Conservation (phyloP, 345 rosid genomes). For the Nasturtium officinale region DNA sequence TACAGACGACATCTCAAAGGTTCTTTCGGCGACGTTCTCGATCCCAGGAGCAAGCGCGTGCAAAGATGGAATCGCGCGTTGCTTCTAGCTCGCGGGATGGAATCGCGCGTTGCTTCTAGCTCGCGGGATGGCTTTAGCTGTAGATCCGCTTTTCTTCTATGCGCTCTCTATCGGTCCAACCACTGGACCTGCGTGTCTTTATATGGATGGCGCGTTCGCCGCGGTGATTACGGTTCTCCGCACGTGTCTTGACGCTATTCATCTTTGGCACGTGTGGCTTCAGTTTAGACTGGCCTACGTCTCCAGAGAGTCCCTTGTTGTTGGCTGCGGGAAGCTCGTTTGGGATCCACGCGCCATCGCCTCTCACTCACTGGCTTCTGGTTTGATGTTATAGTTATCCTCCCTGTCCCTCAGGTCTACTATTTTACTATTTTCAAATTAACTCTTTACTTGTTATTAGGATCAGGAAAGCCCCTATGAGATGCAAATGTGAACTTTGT, state of each 20-base stretch:
- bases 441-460: neutral
- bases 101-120: constrained; percentile 72
- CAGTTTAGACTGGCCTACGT: constrained; percentile 82
- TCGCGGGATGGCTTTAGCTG: constrained; percentile 75
- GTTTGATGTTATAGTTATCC: constrained; percentile 84
- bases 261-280: constrained; percentile 73
- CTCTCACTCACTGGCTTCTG: constrained; percentile 73
- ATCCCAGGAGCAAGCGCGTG: constrained; percentile 74
- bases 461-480: neutral
- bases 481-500: constrained; percentile 7
- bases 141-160: constrained; percentile 89
- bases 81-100: constrained; percentile 72
- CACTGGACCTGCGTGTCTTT: constrained; percentile 64
- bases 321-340: constrained; percentile 92
- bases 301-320: constrained; percentile 78
- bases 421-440: neutral
- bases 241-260: constrained; percentile 67
- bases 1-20: constrained; percentile 39
- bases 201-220: constrained; percentile 77
- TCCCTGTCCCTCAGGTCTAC: constrained; percentile 86
- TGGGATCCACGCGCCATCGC: constrained; percentile 89
- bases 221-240: constrained; percentile 68
- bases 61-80: constrained; percentile 74
- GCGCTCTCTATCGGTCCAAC: constrained; percentile 58
- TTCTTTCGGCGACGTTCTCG: constrained; percentile 52